Conservation (phyloP, 441 rosid species). For the Adansonia grandidieri region DNA sequence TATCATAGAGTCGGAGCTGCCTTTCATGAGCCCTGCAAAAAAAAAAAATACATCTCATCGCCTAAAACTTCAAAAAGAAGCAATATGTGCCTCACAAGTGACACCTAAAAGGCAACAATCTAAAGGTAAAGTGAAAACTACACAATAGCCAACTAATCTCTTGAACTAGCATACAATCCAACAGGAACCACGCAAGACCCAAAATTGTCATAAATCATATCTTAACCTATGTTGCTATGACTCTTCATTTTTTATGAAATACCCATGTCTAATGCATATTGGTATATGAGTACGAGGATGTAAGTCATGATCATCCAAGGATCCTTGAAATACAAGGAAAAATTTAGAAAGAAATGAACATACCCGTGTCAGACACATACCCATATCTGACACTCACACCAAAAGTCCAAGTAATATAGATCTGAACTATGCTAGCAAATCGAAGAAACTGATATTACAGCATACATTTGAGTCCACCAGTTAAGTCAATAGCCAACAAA, state of each 20-base stretch:
- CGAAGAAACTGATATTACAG: not conserved
- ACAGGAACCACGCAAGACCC: not conserved
- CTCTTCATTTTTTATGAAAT: too few relatives aligned
- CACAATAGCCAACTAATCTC: not conserved
- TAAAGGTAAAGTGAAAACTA: not conserved
- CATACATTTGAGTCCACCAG: not conserved
- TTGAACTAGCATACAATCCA: not conserved
- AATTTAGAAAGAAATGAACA: too few relatives aligned
- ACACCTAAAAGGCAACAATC: not conserved
- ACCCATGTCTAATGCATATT: too few relatives aligned
- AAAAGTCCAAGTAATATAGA: too few relatives aligned
- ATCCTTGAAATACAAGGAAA: too few relatives aligned
- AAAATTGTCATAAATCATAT: not conserved
- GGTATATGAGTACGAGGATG: too few relatives aligned
- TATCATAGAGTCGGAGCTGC: constrained; percentile 78
- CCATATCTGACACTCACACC: too few relatives aligned
- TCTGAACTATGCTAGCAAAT: not conserved
- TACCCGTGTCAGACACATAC: too few relatives aligned
- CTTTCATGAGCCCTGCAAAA: constrained; percentile 68
- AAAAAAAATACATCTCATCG: not conserved
- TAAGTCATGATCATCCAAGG: too few relatives aligned
- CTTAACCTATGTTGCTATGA: too few relatives aligned
- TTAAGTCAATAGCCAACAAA: not conserved
- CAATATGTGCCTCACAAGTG: not conserved
- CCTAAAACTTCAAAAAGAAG: not conserved